Base-by-base conservation (phyloP, 805 yeast genomes). In the Komagataella phaffii region DNA sequence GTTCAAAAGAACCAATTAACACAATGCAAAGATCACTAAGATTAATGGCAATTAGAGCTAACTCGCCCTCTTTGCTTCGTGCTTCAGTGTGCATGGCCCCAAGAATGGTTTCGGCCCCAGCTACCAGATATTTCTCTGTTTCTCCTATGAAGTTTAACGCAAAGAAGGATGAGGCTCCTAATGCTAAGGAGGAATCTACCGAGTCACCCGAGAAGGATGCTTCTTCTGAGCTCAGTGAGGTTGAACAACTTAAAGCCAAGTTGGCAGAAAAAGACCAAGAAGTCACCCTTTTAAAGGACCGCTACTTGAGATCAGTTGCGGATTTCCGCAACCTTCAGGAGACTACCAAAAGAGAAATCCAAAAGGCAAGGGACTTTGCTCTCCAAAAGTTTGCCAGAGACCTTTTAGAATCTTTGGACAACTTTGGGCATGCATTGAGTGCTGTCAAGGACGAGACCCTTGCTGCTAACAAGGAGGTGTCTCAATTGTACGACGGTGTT, bases 291-390 rank as follows among this genome's bases (percentile, higher is more conserved):
- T 72, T 85, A 71, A 89, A 88, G 67, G 95, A 88, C 66, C 81
- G 83, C 59, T 83, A 85, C 63, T 75, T 88, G 53, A 80, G 95
- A 59, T 77, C 95, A 21, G 77, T 88, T 53, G 96, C 96, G 23
- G 97, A 89, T 67, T 90, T 88, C 82, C 81, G 96, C 61, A 88
- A 87, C 69, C 74, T 89, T 60, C 97, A 89, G 73, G 91, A 86
- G 64, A 82, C 90, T 50, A 88, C 96, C 54, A 85, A 86, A 70
- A 77, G 86, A 59, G 96, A 90, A 65, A 73, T 86, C 52, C 84
- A 85, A 69, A 86, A 86, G 71, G 88, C 96, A 51, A 83, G 76
- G 64, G 96, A 88, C 63, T 89, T 83, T 70, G 96, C 96, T 0
- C 74, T 90, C 57, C 95, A 89, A 68, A 89, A 88, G 68, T 89